phyloP scores from a whole-genome alignment of 225 moss, liverwort and hornwort species.

The Ulota crispa region DNA sequence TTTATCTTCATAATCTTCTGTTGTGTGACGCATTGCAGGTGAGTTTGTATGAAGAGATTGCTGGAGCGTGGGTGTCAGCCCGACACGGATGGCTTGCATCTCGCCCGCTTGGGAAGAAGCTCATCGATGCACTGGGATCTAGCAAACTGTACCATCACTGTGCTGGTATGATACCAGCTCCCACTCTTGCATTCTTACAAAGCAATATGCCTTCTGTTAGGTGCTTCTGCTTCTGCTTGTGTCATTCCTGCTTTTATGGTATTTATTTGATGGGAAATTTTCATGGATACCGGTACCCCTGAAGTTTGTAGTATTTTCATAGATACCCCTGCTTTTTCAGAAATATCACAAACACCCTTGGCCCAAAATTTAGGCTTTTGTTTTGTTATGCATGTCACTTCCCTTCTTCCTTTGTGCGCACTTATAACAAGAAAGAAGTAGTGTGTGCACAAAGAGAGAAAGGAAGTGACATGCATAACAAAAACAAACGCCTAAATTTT shows the following conservation, averaged over 20 bases:
- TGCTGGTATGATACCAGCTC: conserved; percentile 51
- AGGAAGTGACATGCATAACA: too few species aligned
- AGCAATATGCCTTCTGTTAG: conserved; percentile 25
- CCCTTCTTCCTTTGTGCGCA: too few species aligned
- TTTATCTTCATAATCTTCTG: not conserved
- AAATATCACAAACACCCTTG: too few species aligned
- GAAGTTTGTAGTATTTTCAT: too few species aligned
- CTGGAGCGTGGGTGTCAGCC: conserved; percentile 74
- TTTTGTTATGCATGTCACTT: not conserved
- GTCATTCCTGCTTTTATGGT: too few species aligned
- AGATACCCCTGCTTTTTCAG: too few species aligned
- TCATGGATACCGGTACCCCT: too few species aligned
- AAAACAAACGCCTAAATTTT: too few species aligned
- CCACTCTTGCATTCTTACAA: conserved; percentile 20
- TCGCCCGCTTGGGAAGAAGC: conserved; percentile 67
- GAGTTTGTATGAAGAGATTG: conserved; percentile 83
- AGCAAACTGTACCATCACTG: conserved; percentile 65
- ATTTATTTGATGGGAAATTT: too few species aligned
- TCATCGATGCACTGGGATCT: conserved; percentile 63
- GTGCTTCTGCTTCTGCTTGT: not conserved
- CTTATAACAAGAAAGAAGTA: too few species aligned
- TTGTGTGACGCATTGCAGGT: conserved; percentile 41
- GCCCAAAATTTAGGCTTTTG: not conserved
- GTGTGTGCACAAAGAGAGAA: too few species aligned
- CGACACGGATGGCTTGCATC: conserved; percentile 63